Evolutionary conservation across 805 yeast genomes (phyloP), one percentile per base, ranked within the genome.

Genomic region (Nakazawaea siamensis): DNA sequence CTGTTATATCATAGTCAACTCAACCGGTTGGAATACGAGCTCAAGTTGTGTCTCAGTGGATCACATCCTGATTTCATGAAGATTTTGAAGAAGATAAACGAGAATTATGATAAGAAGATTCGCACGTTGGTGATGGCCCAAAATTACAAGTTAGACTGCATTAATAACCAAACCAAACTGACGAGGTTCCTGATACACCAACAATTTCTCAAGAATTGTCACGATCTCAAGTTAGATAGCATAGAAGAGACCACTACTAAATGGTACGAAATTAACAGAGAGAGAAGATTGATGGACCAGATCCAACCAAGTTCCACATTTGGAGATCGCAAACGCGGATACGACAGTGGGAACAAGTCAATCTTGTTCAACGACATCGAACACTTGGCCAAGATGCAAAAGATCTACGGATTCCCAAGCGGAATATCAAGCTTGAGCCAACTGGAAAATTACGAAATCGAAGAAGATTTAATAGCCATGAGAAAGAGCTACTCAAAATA

Each of bases 241-340:
- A 68, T 90, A 31, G 66, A 73, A 40, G 68, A 73, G 6, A 82
- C 94, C 4, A 88, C 97, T 5, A 72, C 80, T 27, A 69, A 75
- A 43, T 92, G 97, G 97, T 90, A 90, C 61, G 80, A 82, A 45
- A 82, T 88, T 49, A 88, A 87, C 57, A 76, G 80, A 48, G 97
- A 92, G 54, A 69, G 97, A 47, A 69, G 94, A 43, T 76, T 76
- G 29, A 69, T 85, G 73, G 95, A 86, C 53, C 70, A 72, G 55
- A 38, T 58, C 50, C 43, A 62, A 54, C 39, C 58, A 39, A 40
- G 42, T 6, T n/a, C 26, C 11, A 26, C 4, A 11, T 8, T 12
- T 17, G 12, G 26, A 10, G 33, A 44, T 11, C 49, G 43, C 21
- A 46, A 47, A 18, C 39, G 44, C 27, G 40, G 55, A 26, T 46